phyloP scores from a whole-genome alignment of 75 land plant species.

The Pinus albicaulis region DNA sequence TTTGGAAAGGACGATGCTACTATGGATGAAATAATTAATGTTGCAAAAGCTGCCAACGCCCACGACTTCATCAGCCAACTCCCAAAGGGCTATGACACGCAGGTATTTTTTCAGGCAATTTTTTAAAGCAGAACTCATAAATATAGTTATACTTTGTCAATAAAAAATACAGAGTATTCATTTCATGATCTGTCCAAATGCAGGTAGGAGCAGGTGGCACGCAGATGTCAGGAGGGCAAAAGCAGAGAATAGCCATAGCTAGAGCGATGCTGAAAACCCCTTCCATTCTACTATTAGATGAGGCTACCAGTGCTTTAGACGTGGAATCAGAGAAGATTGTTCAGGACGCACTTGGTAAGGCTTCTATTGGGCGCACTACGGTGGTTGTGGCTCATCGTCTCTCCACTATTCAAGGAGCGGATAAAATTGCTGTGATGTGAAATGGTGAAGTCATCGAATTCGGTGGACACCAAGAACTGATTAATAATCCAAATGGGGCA shows the following conservation, averaged over 20 bases:
- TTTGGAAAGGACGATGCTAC: conserved; percentile 60
- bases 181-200: not conserved
- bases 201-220: conserved; percentile 71
- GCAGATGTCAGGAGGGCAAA: conserved; percentile 66
- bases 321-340: conserved; percentile 52
- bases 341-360: conserved; percentile 52
- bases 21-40: conserved; percentile 35
- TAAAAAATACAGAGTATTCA: no score
- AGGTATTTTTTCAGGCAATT: conserved; percentile 25
- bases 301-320: conserved; percentile 70
- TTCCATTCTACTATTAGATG: conserved; percentile 54
- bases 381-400: conserved; percentile 65
- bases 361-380: conserved; percentile 53
- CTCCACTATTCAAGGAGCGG: conserved; percentile 41
- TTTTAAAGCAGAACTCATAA: no score
- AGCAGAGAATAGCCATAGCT: conserved; percentile 63
- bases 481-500: no score
- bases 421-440: no score
- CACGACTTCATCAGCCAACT: conserved; percentile 51
- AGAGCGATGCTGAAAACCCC: conserved; percentile 63
- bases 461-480: no score
- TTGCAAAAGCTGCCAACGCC: conserved; percentile 53
- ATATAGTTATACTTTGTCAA: no score
- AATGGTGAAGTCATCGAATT: no score
- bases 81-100: conserved; percentile 61